Evolutionary conservation across 768 basidiomycete genomes (phyloP).

Genomic region (Tulasnella sp.): DNA sequence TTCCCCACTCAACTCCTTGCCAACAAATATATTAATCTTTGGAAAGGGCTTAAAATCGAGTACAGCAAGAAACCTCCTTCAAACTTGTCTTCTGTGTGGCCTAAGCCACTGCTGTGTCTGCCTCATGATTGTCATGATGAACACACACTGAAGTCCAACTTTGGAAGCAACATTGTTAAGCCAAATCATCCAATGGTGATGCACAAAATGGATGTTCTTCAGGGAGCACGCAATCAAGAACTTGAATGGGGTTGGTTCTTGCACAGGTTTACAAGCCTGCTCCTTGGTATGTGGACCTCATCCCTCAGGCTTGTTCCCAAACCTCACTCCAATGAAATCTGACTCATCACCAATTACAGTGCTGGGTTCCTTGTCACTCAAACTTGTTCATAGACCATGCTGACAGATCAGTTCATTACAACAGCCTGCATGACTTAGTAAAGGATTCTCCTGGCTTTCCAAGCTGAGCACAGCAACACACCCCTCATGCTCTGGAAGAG

Average conservation of each 20-base stretch:
- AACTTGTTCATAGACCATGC: constrained; percentile 29
- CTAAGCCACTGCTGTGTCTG: too few species aligned
- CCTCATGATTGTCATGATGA: too few species aligned
- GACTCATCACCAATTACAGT: constrained; percentile 32
- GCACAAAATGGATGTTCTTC: constrained; percentile 21
- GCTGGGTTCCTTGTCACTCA: constrained; percentile 24
- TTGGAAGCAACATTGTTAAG: constrained; percentile 22
- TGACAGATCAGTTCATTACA: constrained; percentile 23
- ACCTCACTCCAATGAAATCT: constrained; percentile 23
- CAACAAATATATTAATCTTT: constrained; percentile 10
- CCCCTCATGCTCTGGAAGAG: constrained; percentile 24
- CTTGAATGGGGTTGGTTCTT: constrained; percentile 18
- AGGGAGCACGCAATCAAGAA: constrained; percentile 21
- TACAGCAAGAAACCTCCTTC: background rate
- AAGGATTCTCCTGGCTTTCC: constrained; percentile 1
- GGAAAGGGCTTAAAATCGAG: constrained; percentile 1
- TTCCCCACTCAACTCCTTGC: too few species aligned
- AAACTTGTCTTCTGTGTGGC: too few species aligned
- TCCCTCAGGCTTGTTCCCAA: constrained; percentile 33
- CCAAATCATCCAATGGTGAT: background rate
- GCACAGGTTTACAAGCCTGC: constrained; percentile 25
- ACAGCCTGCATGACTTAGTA: constrained; percentile 29
- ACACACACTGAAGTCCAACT: too few species aligned
- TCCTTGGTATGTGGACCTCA: constrained; percentile 35
- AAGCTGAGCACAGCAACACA: background rate